Percentiles rank a stretch among this genome's conserved stretches.
phyloP scores from a whole-genome alignment of 805 yeast genomes.

The Kazachstania africana region DNA sequence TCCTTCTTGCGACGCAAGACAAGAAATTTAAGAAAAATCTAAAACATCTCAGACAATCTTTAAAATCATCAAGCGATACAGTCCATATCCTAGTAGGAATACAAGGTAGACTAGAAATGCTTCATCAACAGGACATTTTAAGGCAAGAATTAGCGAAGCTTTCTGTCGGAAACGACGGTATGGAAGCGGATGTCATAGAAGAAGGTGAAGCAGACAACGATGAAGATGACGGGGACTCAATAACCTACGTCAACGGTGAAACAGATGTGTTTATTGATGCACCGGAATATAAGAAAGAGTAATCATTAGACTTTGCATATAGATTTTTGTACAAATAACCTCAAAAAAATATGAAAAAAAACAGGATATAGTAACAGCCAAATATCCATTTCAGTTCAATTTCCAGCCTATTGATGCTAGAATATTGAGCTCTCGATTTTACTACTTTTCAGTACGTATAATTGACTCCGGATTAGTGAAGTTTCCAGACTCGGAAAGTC shows the following conservation, averaged over 20 bases:
- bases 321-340: too few relatives aligned
- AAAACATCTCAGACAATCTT: slow-evolving; percentile 44
- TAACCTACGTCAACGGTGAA: slow-evolving; percentile 32
- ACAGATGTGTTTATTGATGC: slow-evolving; percentile 34
- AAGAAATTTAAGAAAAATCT: slow-evolving; percentile 30
- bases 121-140: slow-evolving; percentile 63
- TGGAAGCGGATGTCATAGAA: slow-evolving; percentile 22
- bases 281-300: slow-evolving; percentile 17
- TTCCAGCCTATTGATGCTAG: too few relatives aligned
- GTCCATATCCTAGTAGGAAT: slow-evolving; percentile 63
- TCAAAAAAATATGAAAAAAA: too few relatives aligned
- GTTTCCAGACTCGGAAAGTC: too few relatives aligned
- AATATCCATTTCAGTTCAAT: too few relatives aligned
- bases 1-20: slow-evolving; percentile 16
- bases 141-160: slow-evolving; percentile 40
- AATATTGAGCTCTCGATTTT: too few relatives aligned
- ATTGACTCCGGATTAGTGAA: too few relatives aligned
- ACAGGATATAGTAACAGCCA: too few relatives aligned
- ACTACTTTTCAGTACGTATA: too few relatives aligned
- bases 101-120: slow-evolving; percentile 75
- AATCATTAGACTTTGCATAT: too few relatives aligned
- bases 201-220: slow-evolving; percentile 20
- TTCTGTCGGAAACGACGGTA: too few relatives aligned
- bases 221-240: slow-evolving; percentile 27
- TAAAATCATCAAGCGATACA: slow-evolving; percentile 44